Conservation (phyloP, 148 eudicot species). For the Fagopyrum homotropicum region DNA sequence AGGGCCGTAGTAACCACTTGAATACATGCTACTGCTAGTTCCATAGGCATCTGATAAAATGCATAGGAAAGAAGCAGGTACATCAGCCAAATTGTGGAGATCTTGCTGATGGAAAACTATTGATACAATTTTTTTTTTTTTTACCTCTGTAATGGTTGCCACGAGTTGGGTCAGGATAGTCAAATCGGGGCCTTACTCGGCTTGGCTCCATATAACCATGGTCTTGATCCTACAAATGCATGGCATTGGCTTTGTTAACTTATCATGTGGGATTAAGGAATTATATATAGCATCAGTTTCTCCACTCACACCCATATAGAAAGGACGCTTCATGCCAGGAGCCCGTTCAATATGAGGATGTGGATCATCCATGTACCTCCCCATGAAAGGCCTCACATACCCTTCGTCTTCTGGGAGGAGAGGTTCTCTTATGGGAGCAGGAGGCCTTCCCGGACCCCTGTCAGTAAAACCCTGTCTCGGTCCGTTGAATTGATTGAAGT, state of each 20-base stretch:
- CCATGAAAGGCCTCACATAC: conserved; percentile 38
- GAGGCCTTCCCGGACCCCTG: conserved; percentile 39
- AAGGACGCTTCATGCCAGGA: conserved; percentile 66
- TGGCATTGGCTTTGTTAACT: background rate
- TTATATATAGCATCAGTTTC: background rate
- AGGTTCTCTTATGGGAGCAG: conserved; percentile 47
- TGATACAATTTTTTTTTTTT: background rate
- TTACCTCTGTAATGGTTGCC: conserved; percentile 51
- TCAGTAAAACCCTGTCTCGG: conserved; percentile 38
- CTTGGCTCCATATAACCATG: conserved; percentile 62
- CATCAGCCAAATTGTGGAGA: background rate
- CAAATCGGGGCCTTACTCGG: conserved; percentile 60
- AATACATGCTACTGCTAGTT: conserved; percentile 33
- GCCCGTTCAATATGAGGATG: conserved; percentile 43
- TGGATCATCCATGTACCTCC: conserved; percentile 63
- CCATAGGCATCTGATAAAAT: conserved; percentile 39
- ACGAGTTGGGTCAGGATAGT: conserved; percentile 48
- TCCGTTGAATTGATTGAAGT: conserved; percentile 42
- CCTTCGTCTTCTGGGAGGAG: conserved; percentile 45
- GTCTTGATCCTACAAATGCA: conserved; percentile 40
- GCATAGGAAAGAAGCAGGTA: background rate
- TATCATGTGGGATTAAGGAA: background rate
- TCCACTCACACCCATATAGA: conserved; percentile 50
- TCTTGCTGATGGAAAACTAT: background rate
- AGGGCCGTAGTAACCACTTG: conserved; percentile 65